phyloP scores from a whole-genome alignment of 306 rosid species.

The Clitoria ternatea region DNA sequence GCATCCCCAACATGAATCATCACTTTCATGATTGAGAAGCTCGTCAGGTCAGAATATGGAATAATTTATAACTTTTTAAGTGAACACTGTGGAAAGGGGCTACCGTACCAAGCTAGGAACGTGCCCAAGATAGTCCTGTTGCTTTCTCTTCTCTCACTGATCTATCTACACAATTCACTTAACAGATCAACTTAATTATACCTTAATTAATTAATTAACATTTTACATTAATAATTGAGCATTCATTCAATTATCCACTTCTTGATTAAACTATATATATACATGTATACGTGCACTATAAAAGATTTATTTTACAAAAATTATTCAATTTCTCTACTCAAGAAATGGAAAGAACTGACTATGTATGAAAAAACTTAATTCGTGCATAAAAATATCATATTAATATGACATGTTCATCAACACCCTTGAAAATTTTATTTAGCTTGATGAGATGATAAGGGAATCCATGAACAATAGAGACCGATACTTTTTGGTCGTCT shows the following conservation, averaged over 20 bases:
- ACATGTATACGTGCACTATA: not conserved
- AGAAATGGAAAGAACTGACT: too few species aligned
- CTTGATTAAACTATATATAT: too few species aligned
- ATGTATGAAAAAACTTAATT: too few species aligned
- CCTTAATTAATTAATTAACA: too few species aligned
- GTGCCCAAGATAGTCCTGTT: slow-evolving; percentile 8
- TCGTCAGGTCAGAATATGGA: not conserved
- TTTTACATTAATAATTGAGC: too few species aligned
- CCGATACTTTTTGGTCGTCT: slow-evolving; percentile 27
- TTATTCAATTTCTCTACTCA: too few species aligned
- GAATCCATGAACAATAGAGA: slow-evolving; percentile 29
- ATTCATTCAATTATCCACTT: too few species aligned
- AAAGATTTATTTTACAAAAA: not conserved
- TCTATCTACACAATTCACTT: too few species aligned
- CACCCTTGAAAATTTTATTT: slow-evolving; percentile 23
- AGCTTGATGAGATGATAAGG: not conserved
- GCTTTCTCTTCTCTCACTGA: slow-evolving; percentile 30
- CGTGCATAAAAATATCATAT: not conserved
- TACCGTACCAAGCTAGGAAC: not conserved
- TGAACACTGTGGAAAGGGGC: not conserved
- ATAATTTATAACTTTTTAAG: not conserved
- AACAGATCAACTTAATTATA: too few species aligned
- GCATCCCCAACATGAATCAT: slow-evolving; percentile 30
- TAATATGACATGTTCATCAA: not conserved
- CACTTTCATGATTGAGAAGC: slow-evolving; percentile 41